Evolutionary conservation across 495 filamentous ascomycete species (phyloP).

Genomic region (Trypethelium eluteriae): DNA sequence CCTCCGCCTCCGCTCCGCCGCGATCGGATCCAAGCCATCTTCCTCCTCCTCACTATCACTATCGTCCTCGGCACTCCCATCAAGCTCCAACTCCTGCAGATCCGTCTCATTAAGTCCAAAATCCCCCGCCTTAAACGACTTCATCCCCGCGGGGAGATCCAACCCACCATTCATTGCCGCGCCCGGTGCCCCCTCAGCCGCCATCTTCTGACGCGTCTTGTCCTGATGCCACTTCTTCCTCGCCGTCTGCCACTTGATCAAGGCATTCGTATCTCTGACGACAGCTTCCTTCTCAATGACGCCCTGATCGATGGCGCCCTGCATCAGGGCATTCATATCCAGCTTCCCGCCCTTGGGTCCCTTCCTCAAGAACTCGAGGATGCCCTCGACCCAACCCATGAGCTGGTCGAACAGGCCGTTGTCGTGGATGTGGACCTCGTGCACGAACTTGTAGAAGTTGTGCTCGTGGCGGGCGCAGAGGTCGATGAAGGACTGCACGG

Average conservation of each 20-base stretch:
- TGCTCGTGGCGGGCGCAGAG: slow-evolving; percentile 89
- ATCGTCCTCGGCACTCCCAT: slow-evolving; percentile 57
- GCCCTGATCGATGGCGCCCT: slow-evolving; percentile 60
- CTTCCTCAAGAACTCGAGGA: slow-evolving; percentile 82
- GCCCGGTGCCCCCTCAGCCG: slow-evolving; percentile 53
- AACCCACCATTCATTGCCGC: no score
- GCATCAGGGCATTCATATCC: slow-evolving; percentile 89
- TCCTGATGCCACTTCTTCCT: slow-evolving; percentile 95
- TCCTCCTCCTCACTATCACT: slow-evolving; percentile 51
- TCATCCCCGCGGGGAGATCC: slow-evolving; percentile 15
- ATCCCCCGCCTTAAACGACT: slow-evolving; percentile 23
- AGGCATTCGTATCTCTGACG: slow-evolving; percentile 69
- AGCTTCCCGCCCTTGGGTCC: slow-evolving; percentile 69
- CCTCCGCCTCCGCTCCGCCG: slow-evolving; percentile 70
- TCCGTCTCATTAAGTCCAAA: slow-evolving; percentile 80
- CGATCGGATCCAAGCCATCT: slow-evolving; percentile 68
- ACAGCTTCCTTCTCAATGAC: slow-evolving; percentile 62
- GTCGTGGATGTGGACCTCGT: slow-evolving; percentile 97
- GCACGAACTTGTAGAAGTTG: slow-evolving; percentile 97
- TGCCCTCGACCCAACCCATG: slow-evolving; percentile 97
- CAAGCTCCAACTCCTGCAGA: slow-evolving; percentile 70
- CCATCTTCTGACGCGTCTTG: slow-evolving; percentile 98
- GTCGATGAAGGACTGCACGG: slow-evolving; percentile 97
- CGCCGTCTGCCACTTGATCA: slow-evolving; percentile 90
- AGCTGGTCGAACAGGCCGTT: slow-evolving; percentile 91